These are phyloP conservation scores for Pythium insidiosum DNA, from an alignment of 352 stramenopile species.

Conservation along the genomic window DNA sequence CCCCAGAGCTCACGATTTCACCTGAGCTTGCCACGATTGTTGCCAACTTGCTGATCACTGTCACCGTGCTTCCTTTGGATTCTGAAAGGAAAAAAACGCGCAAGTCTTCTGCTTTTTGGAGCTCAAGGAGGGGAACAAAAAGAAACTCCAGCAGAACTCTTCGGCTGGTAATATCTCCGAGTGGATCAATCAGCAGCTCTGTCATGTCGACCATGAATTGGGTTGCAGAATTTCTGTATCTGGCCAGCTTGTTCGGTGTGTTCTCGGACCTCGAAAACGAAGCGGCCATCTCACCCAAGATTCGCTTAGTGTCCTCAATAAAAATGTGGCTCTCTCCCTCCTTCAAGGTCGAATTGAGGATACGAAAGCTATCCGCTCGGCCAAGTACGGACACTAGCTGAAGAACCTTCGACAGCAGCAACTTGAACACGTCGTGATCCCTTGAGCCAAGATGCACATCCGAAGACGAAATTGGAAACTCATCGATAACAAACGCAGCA, in stretches of 20 bases:
- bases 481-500: conserved; percentile 45
- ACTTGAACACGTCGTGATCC: conserved; percentile 53
- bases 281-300: too few species aligned
- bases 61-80: conserved; percentile 15
- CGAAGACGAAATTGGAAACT: conserved; percentile 69
- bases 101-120: conserved; percentile 14
- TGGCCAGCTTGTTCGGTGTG: not conserved
- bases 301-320: too few species aligned
- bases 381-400: conserved; percentile 45
- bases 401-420: conserved; percentile 47
- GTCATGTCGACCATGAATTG: conserved; percentile 13
- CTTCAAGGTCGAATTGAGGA: conserved; percentile 55
- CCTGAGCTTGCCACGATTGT: conserved; percentile 45
- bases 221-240: not conserved
- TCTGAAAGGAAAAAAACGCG: conserved; percentile 42
- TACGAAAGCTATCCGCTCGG: conserved; percentile 29
- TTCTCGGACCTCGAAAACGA: too few species aligned
- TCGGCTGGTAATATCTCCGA: conserved; percentile 6
- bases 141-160: conserved; percentile 13
- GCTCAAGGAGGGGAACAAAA: conserved; percentile 11
- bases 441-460: conserved; percentile 54
- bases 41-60: conserved; percentile 38
- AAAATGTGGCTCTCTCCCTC: conserved; percentile 47
- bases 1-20: conserved; percentile 24
- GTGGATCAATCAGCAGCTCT: conserved; percentile 8